These are phyloP conservation scores for Elsinoe fawcettii DNA, from an alignment of 2,329 filamentous ascomycete species.

Conservation along the genomic window DNA sequence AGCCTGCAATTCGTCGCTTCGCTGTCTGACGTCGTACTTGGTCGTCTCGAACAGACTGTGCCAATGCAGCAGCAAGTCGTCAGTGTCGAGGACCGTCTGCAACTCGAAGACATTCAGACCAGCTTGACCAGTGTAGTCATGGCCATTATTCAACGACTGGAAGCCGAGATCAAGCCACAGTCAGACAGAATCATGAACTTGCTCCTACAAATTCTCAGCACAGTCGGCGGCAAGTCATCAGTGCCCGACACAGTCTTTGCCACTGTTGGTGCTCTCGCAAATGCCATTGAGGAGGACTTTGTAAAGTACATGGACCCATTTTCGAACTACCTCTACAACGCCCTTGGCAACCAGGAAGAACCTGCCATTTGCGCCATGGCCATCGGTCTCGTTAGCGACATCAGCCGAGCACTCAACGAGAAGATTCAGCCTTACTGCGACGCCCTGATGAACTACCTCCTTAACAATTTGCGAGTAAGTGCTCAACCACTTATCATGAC, in stretches of 20 bases:
- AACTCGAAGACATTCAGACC: conserved; percentile 94
- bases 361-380: conserved; percentile 91
- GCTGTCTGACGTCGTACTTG: conserved; percentile 79
- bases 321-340: conserved; percentile 84
- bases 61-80: conserved; percentile 88
- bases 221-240: conserved; percentile 74
- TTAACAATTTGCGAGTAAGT: conserved; percentile 78
- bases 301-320: conserved; percentile 97
- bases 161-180: conserved; percentile 82
- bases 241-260: conserved; percentile 93
- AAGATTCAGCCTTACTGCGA: conserved; percentile 94
- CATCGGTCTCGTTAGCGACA: conserved; percentile 93
- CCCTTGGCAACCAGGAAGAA: conserved; percentile 91
- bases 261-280: conserved; percentile 83
- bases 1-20: conserved; percentile 72
- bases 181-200: conserved; percentile 91
- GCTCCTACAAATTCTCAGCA: conserved; percentile 70
- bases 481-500: conserved; percentile 15
- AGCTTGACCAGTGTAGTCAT: conserved; percentile 87
- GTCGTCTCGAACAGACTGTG: conserved; percentile 83
- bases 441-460: conserved; percentile 93
- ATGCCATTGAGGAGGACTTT: conserved; percentile 86
- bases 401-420: conserved; percentile 82
- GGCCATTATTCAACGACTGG: conserved; percentile 82
- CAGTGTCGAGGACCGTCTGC: conserved; percentile 92